Conservation (phyloP, 116 monocot species). For the Dioscorea cayenensis region DNA sequence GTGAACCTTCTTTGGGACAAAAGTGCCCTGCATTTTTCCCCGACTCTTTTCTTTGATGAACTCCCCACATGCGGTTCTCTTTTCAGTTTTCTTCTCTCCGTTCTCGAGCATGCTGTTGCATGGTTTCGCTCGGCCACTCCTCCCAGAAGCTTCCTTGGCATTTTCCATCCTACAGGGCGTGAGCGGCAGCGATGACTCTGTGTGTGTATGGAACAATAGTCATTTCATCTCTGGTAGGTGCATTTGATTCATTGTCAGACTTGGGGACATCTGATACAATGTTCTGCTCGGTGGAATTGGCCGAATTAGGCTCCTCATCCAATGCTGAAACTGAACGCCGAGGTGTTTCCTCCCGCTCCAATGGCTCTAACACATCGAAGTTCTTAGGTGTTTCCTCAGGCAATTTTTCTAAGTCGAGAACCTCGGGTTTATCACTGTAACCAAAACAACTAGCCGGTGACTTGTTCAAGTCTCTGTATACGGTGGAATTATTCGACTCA, state of each 20-base stretch:
- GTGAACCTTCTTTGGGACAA: constrained; percentile 10
- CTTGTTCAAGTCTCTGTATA: constrained; percentile 55
- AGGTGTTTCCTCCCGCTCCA: constrained; percentile 20
- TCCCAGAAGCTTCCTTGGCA: constrained; percentile 23
- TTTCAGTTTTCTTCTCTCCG: constrained; percentile 17
- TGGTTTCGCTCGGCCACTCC: constrained; percentile 11
- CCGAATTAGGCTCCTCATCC: constrained; percentile 38
- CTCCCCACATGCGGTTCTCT: constrained; percentile 27
- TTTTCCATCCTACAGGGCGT: constrained; percentile 38
- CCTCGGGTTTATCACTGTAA: constrained; percentile 37
- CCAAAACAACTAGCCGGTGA: constrained; percentile 34
- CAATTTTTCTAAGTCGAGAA: constrained; percentile 15
- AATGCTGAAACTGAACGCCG: constrained; percentile 38
- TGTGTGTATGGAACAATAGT: constrained; percentile 10
- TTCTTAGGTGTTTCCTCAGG: constrained; percentile 8
- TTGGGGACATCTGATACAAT: constrained; percentile 10
- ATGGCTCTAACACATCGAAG: constrained; percentile 7
- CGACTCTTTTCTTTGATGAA: constrained; percentile 34
- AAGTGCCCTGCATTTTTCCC: constrained; percentile 12
- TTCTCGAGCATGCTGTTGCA: constrained; percentile 12
- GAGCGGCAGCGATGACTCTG: constrained; percentile 19
- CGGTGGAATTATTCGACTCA: constrained; percentile 33
- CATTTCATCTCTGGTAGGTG: constrained; percentile 20
- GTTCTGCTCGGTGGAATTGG: constrained; percentile 31
- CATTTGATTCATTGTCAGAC: constrained; percentile 26